Conservation (phyloP, 164 flowering plant genomes). For the Litsea cubeba region DNA sequence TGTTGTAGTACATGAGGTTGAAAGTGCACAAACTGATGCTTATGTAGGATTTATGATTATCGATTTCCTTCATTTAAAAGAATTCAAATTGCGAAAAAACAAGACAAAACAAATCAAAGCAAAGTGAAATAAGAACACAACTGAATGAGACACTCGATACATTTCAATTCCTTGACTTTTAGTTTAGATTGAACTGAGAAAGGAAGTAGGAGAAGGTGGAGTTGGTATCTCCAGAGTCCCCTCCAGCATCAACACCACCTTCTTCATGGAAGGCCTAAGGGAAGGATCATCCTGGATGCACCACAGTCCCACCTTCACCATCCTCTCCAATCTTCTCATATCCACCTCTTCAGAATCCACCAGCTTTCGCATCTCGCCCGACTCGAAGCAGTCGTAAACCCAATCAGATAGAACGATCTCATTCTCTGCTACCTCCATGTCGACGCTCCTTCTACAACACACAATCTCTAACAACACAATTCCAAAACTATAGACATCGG, state of each 20-base stretch:
- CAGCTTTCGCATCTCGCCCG: background rate
- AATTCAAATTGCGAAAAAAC: too few species aligned
- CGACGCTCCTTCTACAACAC: background rate
- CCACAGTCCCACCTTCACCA: background rate
- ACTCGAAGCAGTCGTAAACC: background rate
- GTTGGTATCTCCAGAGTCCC: background rate
- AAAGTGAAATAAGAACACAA: too few species aligned
- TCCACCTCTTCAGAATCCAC: background rate
- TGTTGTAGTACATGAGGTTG: too few species aligned
- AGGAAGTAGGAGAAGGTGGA: too few species aligned
- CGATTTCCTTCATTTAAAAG: too few species aligned
- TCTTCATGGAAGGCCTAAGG: background rate
- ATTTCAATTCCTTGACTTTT: too few species aligned
- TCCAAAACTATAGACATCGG: background rate
- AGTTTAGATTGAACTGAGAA: too few species aligned
- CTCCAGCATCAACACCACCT: constrained; percentile 9
- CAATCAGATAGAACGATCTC: background rate
- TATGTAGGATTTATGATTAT: too few species aligned
- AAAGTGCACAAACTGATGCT: too few species aligned
- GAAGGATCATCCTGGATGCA: background rate
- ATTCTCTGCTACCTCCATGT: background rate
- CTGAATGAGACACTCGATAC: too few species aligned
- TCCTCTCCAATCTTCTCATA: background rate
- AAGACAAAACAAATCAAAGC: too few species aligned
- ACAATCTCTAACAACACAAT: background rate